phyloP scores from a whole-genome alignment of 208 protist genomes.

The Herpetomonas tarakana region DNA sequence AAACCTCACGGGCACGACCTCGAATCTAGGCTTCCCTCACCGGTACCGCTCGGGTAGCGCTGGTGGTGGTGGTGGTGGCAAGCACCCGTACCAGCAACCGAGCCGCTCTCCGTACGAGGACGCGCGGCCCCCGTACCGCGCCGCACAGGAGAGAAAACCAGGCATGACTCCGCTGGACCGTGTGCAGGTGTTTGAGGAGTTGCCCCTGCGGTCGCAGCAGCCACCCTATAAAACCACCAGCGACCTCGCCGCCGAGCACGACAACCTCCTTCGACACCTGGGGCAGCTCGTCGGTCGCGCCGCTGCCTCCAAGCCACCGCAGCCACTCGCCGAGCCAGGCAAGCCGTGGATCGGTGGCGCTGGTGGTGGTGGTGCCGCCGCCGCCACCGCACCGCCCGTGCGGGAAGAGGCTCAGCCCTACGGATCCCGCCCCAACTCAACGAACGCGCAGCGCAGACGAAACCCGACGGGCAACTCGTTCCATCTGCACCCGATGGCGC shows the following conservation, averaged over 20 bases:
- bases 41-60: too few species aligned
- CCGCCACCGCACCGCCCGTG: neutral
- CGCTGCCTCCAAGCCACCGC: neutral
- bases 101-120: too few species aligned
- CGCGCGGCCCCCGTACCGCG: too few species aligned
- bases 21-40: too few species aligned
- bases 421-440: conserved; percentile 7
- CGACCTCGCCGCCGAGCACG: neutral
- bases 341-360: neutral
- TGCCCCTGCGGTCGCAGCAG: too few species aligned
- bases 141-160: too few species aligned
- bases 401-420: neutral
- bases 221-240: neutral
- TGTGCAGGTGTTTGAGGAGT: too few species aligned
- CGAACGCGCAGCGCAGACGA: neutral
- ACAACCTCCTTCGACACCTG: neutral
- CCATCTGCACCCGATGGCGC: conserved; percentile 29
- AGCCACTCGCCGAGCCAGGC: neutral
- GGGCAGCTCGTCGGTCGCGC: neutral
- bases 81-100: too few species aligned
- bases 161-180: too few species aligned
- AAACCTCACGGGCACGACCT: too few species aligned
- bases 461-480: conserved; percentile 16
- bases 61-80: too few species aligned
- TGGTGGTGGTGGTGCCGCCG: too few species aligned